Evolutionary conservation across 192 early-diverging fungal genomes (phyloP).

Genomic region (Linnemannia schmuckeri): DNA sequence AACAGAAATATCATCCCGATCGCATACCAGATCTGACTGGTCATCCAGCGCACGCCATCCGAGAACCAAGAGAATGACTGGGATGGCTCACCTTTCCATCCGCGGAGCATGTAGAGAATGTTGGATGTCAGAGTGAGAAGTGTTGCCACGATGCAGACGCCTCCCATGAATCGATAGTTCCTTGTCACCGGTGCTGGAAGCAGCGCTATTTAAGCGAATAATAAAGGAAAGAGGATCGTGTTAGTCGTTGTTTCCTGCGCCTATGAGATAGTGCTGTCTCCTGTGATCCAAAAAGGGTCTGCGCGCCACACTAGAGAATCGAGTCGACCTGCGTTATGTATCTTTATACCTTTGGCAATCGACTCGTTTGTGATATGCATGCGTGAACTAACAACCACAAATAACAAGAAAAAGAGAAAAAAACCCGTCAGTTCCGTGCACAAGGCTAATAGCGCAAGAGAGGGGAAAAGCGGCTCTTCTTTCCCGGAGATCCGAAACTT

Average conservation of each 20-base stretch:
- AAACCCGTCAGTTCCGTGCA: neutral
- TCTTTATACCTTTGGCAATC: constrained; percentile 36
- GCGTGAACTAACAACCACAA: constrained; percentile 17
- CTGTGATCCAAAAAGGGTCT: neutral
- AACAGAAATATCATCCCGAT: constrained; percentile 53
- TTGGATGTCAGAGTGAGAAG: constrained; percentile 34
- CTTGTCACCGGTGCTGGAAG: constrained; percentile 38
- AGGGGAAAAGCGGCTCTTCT: neutral
- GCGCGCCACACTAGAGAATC: neutral
- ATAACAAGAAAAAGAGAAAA: neutral
- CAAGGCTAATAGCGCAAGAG: neutral
- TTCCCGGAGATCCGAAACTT: neutral
- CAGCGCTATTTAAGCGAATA: constrained; percentile 14
- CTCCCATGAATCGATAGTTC: constrained; percentile 44
- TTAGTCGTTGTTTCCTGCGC: neutral
- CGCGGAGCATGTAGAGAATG: constrained; percentile 49
- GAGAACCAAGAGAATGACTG: constrained; percentile 25
- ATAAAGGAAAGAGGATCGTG: neutral
- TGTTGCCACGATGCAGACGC: constrained; percentile 28
- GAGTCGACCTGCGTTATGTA: neutral
- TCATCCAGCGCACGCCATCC: constrained; percentile 38
- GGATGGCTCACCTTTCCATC: constrained; percentile 38
- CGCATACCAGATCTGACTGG: constrained; percentile 53
- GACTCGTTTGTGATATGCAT: constrained; percentile 50
- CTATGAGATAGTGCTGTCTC: neutral